Base-by-base conservation (phyloP, 1,284 basidiomycete genomes). In the Fomitopsis pinicola region DNA sequence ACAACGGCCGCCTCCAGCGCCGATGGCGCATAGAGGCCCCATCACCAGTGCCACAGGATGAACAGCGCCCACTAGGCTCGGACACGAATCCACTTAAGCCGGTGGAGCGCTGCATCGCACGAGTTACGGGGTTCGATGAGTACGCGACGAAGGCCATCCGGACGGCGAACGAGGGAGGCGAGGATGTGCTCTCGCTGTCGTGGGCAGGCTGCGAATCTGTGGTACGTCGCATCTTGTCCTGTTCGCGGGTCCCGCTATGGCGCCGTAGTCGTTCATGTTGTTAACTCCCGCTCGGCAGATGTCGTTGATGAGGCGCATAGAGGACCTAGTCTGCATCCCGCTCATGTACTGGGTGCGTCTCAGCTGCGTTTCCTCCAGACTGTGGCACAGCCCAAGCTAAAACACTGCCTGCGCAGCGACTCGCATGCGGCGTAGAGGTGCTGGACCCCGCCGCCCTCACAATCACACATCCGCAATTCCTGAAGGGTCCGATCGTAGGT, bases 271-370 rank as follows among this genome's bases (percentile, higher is more conserved):
- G 44, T n/a, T 28, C 15, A 1, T 15, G 8, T 5, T 26, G 19
- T 26, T 30, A 42, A 59, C n/a, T 2, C 12, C 48, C 7, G 30
- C 12, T 44, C 26, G 26, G 35, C 15, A 59, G 58, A 55, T 59
- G 52, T 36, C 26, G 30, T 17, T 59, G 19, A 59, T 59, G 58
- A 59, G 55, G 42, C 50, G 58, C 17, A 42, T 59, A 40, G 58
- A 59, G 35, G 52, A 55, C 42, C 28, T 40, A 19, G n/a, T 59
- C 26, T 59, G 58, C 58, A 59, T 59, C 26, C 58, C 58, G 19
- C 26, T 55, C 35, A 59, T 59, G 58, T 59, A 54, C 28, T 59
- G 58, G 58, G 58, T 59, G 53, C n/a, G 58, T 45, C 35, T 22
- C 35, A 38, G 14, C 12, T 6, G 6, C 5, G 8, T 19, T 40